These are phyloP conservation scores for Hymenoscyphus occultus DNA, from an alignment of 2,329 filamentous ascomycete species.

Conservation along the genomic window DNA sequence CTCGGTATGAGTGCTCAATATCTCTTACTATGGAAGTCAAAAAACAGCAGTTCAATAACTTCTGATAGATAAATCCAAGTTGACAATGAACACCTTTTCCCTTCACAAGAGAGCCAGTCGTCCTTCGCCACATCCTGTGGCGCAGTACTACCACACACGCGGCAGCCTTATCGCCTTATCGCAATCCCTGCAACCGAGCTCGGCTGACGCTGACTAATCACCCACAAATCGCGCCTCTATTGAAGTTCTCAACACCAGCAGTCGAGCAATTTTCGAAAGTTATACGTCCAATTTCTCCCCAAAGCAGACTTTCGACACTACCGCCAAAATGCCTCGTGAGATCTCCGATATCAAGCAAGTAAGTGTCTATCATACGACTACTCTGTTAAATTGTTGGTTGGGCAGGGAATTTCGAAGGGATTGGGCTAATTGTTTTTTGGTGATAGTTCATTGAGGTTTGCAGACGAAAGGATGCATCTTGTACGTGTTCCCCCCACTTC, in stretches of 20 bases:
- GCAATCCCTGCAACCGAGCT: not conserved
- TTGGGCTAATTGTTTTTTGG: not conserved
- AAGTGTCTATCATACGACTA: constrained; percentile 27
- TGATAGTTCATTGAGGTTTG: constrained; percentile 98
- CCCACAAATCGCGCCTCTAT: constrained; percentile 9
- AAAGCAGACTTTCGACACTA: constrained; percentile 29
- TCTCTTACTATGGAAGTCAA: not conserved
- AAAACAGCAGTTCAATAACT: not conserved
- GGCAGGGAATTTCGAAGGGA: not conserved
- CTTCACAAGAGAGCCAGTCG: not conserved
- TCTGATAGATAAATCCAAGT: not conserved
- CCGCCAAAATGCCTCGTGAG: constrained; percentile 19
- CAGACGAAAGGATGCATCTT: constrained; percentile 98
- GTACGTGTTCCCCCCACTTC: constrained; percentile 58
- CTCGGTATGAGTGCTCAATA: not conserved
- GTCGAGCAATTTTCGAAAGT: constrained; percentile 11
- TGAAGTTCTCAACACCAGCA: constrained; percentile 13
- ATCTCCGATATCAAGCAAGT: constrained; percentile 82
- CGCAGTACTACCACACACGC: not conserved
- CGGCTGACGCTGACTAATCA: constrained; percentile 15
- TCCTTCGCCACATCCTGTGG: not conserved
- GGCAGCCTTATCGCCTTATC: constrained; percentile 3
- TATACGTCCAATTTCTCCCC: constrained; percentile 22
- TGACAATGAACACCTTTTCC: not conserved
- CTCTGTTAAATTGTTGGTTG: not conserved